Evolutionary conservation across 2,329 filamentous ascomycete genomes (phyloP), one percentile per base, ranked within the genome.

Genomic region (Penicillium hesseltinei): DNA sequence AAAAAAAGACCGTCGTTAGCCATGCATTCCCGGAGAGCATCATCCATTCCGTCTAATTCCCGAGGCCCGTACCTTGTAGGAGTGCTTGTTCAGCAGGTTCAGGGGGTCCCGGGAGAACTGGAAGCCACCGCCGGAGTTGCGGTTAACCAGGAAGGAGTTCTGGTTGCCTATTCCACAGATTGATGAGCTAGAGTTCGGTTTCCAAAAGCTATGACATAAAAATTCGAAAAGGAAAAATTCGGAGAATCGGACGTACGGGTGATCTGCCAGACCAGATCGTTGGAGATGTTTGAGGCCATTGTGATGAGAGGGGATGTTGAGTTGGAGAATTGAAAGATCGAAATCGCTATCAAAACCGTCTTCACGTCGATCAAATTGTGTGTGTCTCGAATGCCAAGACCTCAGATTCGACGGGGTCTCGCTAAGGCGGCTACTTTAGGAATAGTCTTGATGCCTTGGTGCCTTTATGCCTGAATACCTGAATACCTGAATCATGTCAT

Each of bases 91-190:
- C 78, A 81, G 84, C 80, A 97, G 81, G 87, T 97, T 99, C 69
- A 97, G 81, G 72, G 92, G 91, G 77, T 97, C 93, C 71, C 90
- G 89, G 70, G 93, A 97, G 85, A 99, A 92, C 81, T 90, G 89
- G 71, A 89, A 83, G 77, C 90, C 89, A 74, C 90, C 92, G 73
- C 83, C 83, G 71, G 81, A 80, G 76, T 86, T 88, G 82, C 91
- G 89, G 89, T 96, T 96, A 78, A 93, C 90, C 77, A 96, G 88
- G 86, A 83, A 96, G 77, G 91, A 81, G 83, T 95, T 96, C 82
- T 91, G 87, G 82, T 81, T 82, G 81, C 92, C 92, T 97, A 75
- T 67, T 60, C 50, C 61, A 52, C 49, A 54, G 25, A 47, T 51
- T 59, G 51, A 62, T 62, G 54, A 55, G 56, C 57, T 51, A 23